Evolutionary conservation across 805 yeast genomes (phyloP).

Genomic region (Yamadazyma akitaensis): DNA sequence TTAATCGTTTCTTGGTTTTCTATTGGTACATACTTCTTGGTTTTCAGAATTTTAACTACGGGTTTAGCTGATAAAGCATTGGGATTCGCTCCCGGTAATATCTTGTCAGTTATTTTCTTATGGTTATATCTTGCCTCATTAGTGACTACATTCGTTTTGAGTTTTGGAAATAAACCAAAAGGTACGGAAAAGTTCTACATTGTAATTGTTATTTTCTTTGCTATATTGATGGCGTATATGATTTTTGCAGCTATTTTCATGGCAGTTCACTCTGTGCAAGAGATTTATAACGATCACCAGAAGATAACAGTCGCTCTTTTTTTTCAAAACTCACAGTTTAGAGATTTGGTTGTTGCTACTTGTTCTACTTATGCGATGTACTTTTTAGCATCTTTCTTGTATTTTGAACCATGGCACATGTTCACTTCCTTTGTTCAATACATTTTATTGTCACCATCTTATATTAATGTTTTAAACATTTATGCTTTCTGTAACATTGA

Average conservation of each 20-base stretch:
- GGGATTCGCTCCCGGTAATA: slow-evolving; percentile 44
- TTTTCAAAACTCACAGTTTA: slow-evolving; percentile 43
- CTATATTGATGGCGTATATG: slow-evolving; percentile 58
- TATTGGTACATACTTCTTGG: slow-evolving; percentile 59
- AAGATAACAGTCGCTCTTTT: slow-evolving; percentile 44
- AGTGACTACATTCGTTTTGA: slow-evolving; percentile 56
- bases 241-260: slow-evolving; percentile 55
- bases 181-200: slow-evolving; percentile 56
- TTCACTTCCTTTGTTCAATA: slow-evolving; percentile 53
- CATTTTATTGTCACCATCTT: slow-evolving; percentile 50
- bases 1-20: slow-evolving; percentile 63
- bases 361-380: slow-evolving; percentile 60
- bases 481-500: slow-evolving; percentile 71
- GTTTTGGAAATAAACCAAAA: slow-evolving; percentile 63
- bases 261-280: slow-evolving; percentile 50
- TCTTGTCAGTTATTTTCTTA: slow-evolving; percentile 49
- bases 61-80: slow-evolving; percentile 37
- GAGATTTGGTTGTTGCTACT: slow-evolving; percentile 55
- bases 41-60: slow-evolving; percentile 60
- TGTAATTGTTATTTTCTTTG: slow-evolving; percentile 53
- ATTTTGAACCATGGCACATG: slow-evolving; percentile 67
- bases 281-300: slow-evolving; percentile 30
- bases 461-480: slow-evolving; percentile 55
- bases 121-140: slow-evolving; percentile 58
- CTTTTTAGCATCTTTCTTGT: slow-evolving; percentile 54